Evolutionary conservation across 768 basidiomycete genomes (phyloP).

Genomic region (Mycena leptocephala): DNA sequence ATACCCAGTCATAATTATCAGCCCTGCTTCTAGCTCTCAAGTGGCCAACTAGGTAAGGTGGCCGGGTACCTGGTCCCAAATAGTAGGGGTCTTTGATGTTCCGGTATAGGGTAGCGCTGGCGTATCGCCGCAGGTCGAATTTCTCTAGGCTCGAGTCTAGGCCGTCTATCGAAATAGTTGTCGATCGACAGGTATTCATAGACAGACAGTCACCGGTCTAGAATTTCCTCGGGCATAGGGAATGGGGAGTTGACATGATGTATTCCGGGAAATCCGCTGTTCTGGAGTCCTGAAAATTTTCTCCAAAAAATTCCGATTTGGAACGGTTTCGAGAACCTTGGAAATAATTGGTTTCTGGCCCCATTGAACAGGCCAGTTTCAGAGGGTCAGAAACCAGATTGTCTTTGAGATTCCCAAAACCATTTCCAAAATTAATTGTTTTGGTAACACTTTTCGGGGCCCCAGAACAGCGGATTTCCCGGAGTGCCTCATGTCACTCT

Average conservation of each 20-base stretch:
- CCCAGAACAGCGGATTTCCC: too few species aligned
- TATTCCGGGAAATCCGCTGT: not conserved
- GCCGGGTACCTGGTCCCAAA: too few species aligned
- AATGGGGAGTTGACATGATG: not conserved
- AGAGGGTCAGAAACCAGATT: not conserved
- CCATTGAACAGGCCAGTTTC: not conserved
- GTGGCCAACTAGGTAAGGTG: not conserved
- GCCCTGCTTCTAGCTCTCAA: not conserved
- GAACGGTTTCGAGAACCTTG: too few species aligned
- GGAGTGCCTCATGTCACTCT: too few species aligned
- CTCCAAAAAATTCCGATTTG: too few species aligned
- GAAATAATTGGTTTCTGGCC: not conserved
- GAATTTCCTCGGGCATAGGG: not conserved
- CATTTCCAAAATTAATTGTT: not conserved
- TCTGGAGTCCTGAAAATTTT: not conserved
- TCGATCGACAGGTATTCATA: not conserved
- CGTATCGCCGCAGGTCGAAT: not conserved
- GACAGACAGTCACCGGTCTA: too few species aligned
- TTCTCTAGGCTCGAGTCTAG: not conserved
- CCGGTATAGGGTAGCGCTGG: not conserved
- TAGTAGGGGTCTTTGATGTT: not conserved
- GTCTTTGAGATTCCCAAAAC: not conserved
- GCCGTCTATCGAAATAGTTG: not conserved
- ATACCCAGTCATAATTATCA: too few species aligned
- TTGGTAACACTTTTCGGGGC: too few species aligned